These are phyloP conservation scores for Rossbeevera mucosa DNA, from an alignment of 768 basidiomycete genomes.

Conservation along the genomic window DNA sequence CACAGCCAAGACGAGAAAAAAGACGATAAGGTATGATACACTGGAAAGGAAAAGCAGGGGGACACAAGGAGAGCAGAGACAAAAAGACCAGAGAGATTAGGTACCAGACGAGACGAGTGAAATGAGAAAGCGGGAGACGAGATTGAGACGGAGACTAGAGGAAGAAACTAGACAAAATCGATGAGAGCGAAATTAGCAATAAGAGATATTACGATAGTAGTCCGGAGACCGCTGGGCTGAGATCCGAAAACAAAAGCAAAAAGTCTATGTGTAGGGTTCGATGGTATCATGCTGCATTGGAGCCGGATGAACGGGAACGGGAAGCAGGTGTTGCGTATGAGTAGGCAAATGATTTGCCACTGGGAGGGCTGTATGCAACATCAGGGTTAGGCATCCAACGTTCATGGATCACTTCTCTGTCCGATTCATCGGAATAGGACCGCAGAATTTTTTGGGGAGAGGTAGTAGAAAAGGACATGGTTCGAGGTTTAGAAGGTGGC, in stretches of 20 bases:
- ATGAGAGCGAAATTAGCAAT: constrained; percentile 32
- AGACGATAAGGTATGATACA: constrained; percentile 31
- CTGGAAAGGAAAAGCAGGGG: constrained; percentile 13
- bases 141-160: constrained; percentile 15
- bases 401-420: constrained; percentile 50
- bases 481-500: constrained; percentile 41
- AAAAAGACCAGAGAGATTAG: constrained; percentile 13
- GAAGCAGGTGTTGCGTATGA: constrained; percentile 22
- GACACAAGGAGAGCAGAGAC: constrained; percentile 30
- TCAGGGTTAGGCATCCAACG: constrained; percentile 58
- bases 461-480: constrained; percentile 42
- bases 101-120: constrained; percentile 10
- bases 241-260: constrained; percentile 18
- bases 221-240: constrained; percentile 25
- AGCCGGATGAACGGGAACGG: constrained; percentile 30
- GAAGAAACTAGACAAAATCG: constrained; percentile 16
- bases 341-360: constrained; percentile 27
- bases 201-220: constrained; percentile 33
- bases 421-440: constrained; percentile 64
- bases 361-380: constrained; percentile 35
- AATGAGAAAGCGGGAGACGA: constrained; percentile 5
- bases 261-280: constrained; percentile 22
- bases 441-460: constrained; percentile 57
- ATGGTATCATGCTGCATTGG: constrained; percentile 33
- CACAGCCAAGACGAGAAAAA: constrained; percentile 25